phyloP scores from a whole-genome alignment of 768 basidiomycete species.

The Butyriboletus loyo region DNA sequence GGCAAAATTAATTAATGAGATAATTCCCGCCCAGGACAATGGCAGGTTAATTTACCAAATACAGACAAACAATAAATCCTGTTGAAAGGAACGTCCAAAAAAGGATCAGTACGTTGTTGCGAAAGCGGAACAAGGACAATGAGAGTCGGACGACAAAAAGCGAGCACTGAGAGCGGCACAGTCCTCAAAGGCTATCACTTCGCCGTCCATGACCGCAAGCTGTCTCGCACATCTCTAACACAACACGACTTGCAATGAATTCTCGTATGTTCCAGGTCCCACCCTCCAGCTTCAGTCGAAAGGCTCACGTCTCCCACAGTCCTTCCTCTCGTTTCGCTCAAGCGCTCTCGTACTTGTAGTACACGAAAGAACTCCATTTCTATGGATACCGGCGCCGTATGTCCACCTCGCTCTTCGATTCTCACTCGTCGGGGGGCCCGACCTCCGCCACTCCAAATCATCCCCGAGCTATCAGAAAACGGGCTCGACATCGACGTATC shows the following conservation, averaged over 20 bases:
- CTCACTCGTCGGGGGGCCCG: conserved; percentile 13
- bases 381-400: background rate
- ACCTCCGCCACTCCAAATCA: conserved; percentile 32
- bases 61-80: conserved; percentile 13
- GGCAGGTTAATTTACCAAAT: conserved; percentile 2
- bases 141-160: conserved; percentile 24
- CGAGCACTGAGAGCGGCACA: background rate
- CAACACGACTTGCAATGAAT: conserved; percentile 21
- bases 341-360: conserved; percentile 23
- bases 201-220: conserved; percentile 4
- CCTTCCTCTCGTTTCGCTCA: conserved; percentile 23
- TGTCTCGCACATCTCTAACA: background rate
- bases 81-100: conserved; percentile 15
- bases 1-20: background rate
- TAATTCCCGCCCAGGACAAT: background rate
- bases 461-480: conserved; percentile 28
- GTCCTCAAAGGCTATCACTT: conserved; percentile 12
- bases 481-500: conserved; percentile 4
- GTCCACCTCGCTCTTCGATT: conserved; percentile 3
- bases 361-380: conserved; percentile 21
- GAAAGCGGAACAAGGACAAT: conserved; percentile 27
- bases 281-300: background rate
- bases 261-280: conserved; percentile 13
- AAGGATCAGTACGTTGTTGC: conserved; percentile 21
- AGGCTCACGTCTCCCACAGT: conserved; percentile 17